A percentile compares a stretch with the other conserved stretches of the same genome.
Evolutionary conservation across 225 moss, liverwort and hornwort genomes (phyloP).

Genomic region (Polytrichum commune): DNA sequence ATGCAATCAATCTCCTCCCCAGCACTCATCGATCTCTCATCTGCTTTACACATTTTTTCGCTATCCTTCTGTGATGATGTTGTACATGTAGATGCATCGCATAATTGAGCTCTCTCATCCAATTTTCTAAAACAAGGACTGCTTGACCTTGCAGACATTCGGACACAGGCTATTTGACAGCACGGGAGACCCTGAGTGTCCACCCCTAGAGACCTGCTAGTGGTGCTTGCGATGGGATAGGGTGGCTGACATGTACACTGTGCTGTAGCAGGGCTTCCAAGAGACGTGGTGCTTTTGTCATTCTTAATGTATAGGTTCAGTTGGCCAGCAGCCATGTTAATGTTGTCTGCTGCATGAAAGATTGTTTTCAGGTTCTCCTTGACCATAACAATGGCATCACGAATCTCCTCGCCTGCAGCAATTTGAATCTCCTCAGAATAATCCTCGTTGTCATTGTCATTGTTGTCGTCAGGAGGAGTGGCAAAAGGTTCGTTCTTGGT

Average conservation of each 20-base stretch:
- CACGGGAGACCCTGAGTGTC: background rate
- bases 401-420: background rate
- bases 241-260: slow-evolving; percentile 7
- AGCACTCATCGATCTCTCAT: slow-evolving; percentile 6
- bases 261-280: background rate
- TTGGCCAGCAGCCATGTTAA: background rate
- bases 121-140: no score
- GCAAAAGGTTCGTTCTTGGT: slow-evolving; percentile 14
- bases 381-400: background rate
- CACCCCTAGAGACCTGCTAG: background rate
- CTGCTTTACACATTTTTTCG: slow-evolving; percentile 12
- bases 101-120: slow-evolving; percentile 5
- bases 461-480: slow-evolving; percentile 7
- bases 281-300: no score
- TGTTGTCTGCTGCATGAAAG: background rate
- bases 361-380: slow-evolving; percentile 2
- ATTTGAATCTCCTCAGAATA: slow-evolving; percentile 9
- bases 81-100: slow-evolving; percentile 3
- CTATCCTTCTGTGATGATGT: slow-evolving; percentile 9
- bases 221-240: background rate
- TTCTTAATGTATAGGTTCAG: background rate
- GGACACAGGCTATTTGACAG: slow-evolving; percentile 2
- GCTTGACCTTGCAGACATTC: background rate
- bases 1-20: slow-evolving; percentile 6
- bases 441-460: background rate